These are phyloP conservation scores for Davidsoniella eucalypti DNA, from an alignment of 2,329 filamentous ascomycete genomes.

Conservation along the genomic window DNA sequence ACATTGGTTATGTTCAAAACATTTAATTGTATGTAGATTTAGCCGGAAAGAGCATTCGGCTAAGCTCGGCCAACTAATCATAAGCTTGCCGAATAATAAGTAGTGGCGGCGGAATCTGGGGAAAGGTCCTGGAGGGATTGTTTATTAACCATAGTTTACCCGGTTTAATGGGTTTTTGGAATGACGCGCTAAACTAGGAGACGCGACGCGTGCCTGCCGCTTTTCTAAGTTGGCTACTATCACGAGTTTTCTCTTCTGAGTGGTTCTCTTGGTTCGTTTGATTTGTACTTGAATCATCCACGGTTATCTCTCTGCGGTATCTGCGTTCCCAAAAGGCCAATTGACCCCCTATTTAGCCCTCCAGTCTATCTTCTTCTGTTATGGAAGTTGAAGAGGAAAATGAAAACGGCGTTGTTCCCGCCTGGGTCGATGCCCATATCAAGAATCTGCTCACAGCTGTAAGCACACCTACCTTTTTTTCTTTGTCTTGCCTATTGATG, in stretches of 20 bases:
- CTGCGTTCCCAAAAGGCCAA: not conserved
- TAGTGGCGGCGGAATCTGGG: conserved; percentile 1
- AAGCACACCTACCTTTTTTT: conserved; percentile 24
- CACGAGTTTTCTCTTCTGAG: too few relatives aligned
- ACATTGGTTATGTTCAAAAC: too few relatives aligned
- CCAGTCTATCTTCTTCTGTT: not conserved
- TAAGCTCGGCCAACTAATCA: conserved; percentile 26
- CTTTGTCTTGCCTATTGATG: conserved; percentile 8
- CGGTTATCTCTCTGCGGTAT: not conserved
- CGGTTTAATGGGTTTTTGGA: conserved; percentile 9
- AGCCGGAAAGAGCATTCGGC: conserved; percentile 17
- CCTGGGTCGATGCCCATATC: conserved; percentile 83
- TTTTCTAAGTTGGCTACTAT: too few relatives aligned
- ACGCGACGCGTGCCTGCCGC: conserved; percentile 14
- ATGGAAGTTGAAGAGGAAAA: conserved; percentile 5
- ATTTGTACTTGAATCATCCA: too few relatives aligned
- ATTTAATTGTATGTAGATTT: too few relatives aligned
- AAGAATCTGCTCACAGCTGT: conserved; percentile 88
- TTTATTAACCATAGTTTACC: not conserved
- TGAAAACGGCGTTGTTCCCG: conserved; percentile 54
- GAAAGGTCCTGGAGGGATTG: not conserved
- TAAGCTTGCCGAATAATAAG: too few relatives aligned
- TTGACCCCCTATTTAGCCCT: not conserved
- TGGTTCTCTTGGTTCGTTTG: too few relatives aligned
- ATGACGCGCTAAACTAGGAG: too few relatives aligned